Base-by-base conservation (phyloP, 2,329 filamentous ascomycete species). In the Fusarium sp. region DNA sequence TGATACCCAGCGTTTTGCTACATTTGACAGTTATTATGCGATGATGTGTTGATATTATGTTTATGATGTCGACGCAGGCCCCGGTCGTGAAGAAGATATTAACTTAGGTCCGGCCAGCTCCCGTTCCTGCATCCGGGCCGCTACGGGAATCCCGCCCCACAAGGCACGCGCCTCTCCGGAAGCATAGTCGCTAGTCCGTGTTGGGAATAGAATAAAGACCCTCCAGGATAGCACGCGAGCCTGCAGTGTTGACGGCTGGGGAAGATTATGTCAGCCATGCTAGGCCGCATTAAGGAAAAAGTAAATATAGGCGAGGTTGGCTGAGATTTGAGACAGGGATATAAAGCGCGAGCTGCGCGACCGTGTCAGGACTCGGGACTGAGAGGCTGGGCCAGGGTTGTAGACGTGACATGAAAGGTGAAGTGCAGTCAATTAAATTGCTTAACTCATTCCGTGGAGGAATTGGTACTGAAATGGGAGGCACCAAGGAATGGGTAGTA, bases 1-100 rank as follows among this genome's bases (percentile, higher is more conserved):
- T 73, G 71, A 73, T 73, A 73, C 71, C 71, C 71, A 73, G 60
- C 62, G 47, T 63, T 73, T 73, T 71, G 62, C 59, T 63, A 59
- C 46, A 20, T 58, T 45, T 55, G 25, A 9, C 35, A 18, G 9
- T 23, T 27, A 21, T 33, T 45, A 5, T 40, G 23, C 36, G n/a
- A 47, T 31, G 7, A n/a, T 23, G 20, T 52, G 20, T 51, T 36
- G 20, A 21, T 37, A n/a, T n/a, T n/a, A n/a, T n/a, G n/a, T n/a
- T n/a, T n/a, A 31, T 25, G 13, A 39, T 36, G 20, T n/a, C 14
- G 47, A 39, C 31, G 33, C 25, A 21, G 54, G 35, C n/a, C 25
- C 40, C 42, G 45, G 33, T 46, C 29, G 17, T 36, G 37, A 23
- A 39, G 31, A 2, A 15, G 14, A 36, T 35, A 37, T 47, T 36